Evolutionary conservation across 2,329 filamentous ascomycete species (phyloP).

Genomic region (Pyrenophora seminiperda): DNA sequence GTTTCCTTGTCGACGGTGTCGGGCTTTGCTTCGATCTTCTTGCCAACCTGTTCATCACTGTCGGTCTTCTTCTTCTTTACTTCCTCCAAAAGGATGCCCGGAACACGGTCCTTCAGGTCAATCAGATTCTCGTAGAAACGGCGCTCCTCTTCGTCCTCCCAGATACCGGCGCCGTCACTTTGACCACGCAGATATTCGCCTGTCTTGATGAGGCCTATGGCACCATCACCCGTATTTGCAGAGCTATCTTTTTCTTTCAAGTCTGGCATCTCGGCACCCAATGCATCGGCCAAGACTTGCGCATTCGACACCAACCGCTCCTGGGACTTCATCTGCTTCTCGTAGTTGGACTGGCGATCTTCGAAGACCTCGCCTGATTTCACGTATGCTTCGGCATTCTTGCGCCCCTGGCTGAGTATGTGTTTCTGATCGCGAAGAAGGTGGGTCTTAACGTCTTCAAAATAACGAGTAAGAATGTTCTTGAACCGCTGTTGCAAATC

Average conservation of each 20-base stretch:
- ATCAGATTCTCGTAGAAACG: slow-evolving; percentile 98
- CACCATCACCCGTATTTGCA: slow-evolving; percentile 68
- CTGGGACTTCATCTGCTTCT: slow-evolving; percentile 89
- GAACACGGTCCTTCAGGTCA: slow-evolving; percentile 94
- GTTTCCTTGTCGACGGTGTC: slow-evolving; percentile 45
- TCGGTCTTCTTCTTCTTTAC: slow-evolving; percentile 92
- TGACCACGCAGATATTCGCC: slow-evolving; percentile 91
- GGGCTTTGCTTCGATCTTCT: slow-evolving; percentile 63
- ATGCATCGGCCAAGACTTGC: slow-evolving; percentile 84
- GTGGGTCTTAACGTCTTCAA: slow-evolving; percentile 90
- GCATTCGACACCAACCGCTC: slow-evolving; percentile 90
- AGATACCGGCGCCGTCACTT: slow-evolving; percentile 89
- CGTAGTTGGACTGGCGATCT: slow-evolving; percentile 92
- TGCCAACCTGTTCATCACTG: slow-evolving; percentile 79
- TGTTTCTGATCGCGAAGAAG: slow-evolving; percentile 90
- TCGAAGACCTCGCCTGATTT: slow-evolving; percentile 99
- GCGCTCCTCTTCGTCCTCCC: slow-evolving; percentile 97
- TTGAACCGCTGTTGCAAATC: slow-evolving; percentile 85
- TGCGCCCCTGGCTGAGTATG: slow-evolving; percentile 82
- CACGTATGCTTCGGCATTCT: slow-evolving; percentile 97
- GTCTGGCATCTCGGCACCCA: slow-evolving; percentile 92
- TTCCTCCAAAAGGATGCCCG: slow-evolving; percentile 89
- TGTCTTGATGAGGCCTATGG: slow-evolving; percentile 91
- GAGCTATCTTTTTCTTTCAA: slow-evolving; percentile 80
- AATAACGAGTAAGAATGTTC: slow-evolving; percentile 83